A percentile compares a stretch with the other conserved stretches of the same genome.
Conservation (phyloP, 2,329 filamentous ascomycete genomes). For the Aspergillus costaricaensis region DNA sequence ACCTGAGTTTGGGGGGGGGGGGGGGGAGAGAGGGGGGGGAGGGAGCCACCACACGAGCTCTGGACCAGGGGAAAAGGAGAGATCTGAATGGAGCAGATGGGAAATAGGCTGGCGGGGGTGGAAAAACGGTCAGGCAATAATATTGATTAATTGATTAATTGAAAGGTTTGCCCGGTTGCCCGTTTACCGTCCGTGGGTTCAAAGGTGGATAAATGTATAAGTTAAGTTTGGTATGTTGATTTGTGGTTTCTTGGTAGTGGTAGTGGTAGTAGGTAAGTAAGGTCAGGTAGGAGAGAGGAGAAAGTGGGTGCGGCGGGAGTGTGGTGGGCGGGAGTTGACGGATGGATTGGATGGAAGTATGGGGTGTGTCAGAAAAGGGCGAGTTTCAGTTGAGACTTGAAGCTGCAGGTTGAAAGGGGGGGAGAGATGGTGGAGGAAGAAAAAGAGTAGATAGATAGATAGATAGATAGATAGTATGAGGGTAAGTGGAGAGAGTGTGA, state of each 20-base stretch:
- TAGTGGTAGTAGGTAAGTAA: background rate
- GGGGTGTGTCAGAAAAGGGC: background rate
- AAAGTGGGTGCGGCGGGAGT: background rate
- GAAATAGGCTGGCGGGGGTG: slow-evolving; percentile 4
- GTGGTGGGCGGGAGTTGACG: background rate
- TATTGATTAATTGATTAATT: background rate
- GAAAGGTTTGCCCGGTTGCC: too few species aligned
- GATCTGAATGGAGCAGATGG: slow-evolving; percentile 1
- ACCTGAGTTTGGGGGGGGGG: slow-evolving; percentile 10
- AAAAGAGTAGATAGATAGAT: too few species aligned
- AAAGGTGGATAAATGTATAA: too few species aligned
- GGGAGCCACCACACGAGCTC: slow-evolving; percentile 10
- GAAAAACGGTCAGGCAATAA: background rate
- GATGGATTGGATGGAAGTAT: background rate
- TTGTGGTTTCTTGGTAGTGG: background rate
- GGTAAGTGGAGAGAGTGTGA: too few species aligned
- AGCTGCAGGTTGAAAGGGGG: background rate
- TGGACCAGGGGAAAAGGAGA: background rate
- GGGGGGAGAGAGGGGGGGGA: background rate
- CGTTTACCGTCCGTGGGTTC: too few species aligned
- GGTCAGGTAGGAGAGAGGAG: too few species aligned
- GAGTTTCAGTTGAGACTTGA: background rate
- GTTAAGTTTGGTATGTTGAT: background rate
- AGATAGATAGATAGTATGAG: too few species aligned
- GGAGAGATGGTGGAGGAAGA: background rate